phyloP scores from a whole-genome alignment of 176 grass and related monocot species.

The Musa itinerans region DNA sequence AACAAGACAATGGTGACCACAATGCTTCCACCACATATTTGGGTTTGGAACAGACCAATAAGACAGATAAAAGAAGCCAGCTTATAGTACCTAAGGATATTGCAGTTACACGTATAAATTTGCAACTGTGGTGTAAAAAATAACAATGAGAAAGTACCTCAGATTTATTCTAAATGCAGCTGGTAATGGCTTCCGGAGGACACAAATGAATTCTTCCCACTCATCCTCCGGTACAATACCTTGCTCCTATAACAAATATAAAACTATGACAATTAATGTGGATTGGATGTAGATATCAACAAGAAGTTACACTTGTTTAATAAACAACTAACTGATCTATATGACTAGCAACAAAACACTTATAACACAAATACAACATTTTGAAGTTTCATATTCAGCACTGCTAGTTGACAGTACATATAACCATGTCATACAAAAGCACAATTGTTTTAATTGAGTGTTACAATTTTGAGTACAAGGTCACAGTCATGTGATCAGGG shows the following conservation, averaged over 20 bases:
- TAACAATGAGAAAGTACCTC: conserved; percentile 27
- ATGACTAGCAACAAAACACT: not conserved
- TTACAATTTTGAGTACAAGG: too few relatives aligned
- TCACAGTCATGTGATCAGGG: not conserved
- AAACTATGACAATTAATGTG: not conserved
- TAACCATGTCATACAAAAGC: too few relatives aligned
- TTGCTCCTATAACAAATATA: conserved; percentile 51
- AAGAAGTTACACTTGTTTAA: not conserved
- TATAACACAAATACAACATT: not conserved
- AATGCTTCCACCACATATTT: not conserved
- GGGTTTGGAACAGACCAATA: not conserved
- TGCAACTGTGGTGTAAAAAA: not conserved
- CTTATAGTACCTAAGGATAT: not conserved
- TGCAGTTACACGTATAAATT: not conserved
- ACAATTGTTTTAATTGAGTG: too few relatives aligned
- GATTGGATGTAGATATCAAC: not conserved
- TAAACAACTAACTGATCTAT: not conserved
- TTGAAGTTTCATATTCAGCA: not conserved
- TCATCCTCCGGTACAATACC: conserved; percentile 59
- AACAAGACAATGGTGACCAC: not conserved
- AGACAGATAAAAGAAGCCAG: not conserved
- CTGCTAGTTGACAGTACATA: too few relatives aligned
- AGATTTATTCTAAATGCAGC: conserved; percentile 88
- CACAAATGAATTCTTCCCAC: conserved; percentile 65
- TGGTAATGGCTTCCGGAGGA: conserved; percentile 66